phyloP scores from a whole-genome alignment of 2,329 filamentous ascomycete species.

The Calonectria henricotiae region DNA sequence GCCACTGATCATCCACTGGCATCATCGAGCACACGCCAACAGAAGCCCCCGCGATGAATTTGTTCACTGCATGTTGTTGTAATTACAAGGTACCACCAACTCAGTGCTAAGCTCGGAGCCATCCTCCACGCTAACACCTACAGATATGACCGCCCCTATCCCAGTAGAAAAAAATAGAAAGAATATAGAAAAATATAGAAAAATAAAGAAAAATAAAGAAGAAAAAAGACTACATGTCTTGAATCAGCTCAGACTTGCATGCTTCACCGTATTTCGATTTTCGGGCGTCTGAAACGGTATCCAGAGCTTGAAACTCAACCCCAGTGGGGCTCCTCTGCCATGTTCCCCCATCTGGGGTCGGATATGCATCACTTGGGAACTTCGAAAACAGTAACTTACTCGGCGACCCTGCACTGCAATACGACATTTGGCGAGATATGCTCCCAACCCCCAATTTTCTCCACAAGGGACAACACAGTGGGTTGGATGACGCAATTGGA shows the following conservation, averaged over 20 bases:
- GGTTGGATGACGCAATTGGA: conserved; percentile 7
- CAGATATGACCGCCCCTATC: background rate
- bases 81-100: conserved; percentile 1
- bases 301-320: conserved; percentile 10
- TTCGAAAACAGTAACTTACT: background rate
- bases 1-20: conserved; percentile 21
- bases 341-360: conserved; percentile 5
- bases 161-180: no score
- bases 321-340: conserved; percentile 1
- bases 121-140: background rate
- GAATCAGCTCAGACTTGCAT: conserved; percentile 21
- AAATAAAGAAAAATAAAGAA: no score
- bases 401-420: conserved; percentile 1
- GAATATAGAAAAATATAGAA: no score
- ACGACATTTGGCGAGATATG: background rate
- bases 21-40: conserved; percentile 5
- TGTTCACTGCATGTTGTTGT: conserved; percentile 7
- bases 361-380: background rate
- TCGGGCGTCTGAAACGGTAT: conserved; percentile 15
- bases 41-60: conserved; percentile 4
- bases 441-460: conserved; percentile 6
- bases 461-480: background rate
- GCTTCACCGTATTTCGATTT: conserved; percentile 16
- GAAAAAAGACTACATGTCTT: background rate
- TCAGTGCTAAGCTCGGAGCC: conserved; percentile 13